Conservation (phyloP, 2,329 filamentous ascomycete genomes). For the Mycosphaerella arachidis region DNA sequence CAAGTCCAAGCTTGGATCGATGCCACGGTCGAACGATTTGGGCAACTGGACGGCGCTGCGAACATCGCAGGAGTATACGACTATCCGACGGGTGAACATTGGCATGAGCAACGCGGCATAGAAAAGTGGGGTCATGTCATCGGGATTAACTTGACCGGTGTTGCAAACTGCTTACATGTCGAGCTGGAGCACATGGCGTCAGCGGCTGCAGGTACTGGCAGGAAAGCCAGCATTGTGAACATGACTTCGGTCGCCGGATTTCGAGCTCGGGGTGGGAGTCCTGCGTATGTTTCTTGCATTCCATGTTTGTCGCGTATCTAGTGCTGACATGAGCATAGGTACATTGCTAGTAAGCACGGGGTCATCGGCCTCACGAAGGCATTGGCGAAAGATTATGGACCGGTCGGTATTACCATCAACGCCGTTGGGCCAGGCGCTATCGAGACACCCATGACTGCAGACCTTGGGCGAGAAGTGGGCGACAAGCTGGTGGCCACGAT, state of each 20-base stretch:
- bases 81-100: not conserved
- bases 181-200: constrained; percentile 32
- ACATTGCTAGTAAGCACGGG: constrained; percentile 17
- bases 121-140: constrained; percentile 29
- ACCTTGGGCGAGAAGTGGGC: not conserved
- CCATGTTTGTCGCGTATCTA: not conserved
- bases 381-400: constrained; percentile 16
- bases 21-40: constrained; percentile 29
- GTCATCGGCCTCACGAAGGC: constrained; percentile 18
- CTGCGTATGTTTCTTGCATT: not conserved
- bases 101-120: constrained; percentile 13
- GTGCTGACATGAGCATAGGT: not conserved
- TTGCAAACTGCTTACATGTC: constrained; percentile 48
- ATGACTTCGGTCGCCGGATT: not conserved
- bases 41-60: constrained; percentile 35
- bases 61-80: constrained; percentile 36
- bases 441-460: constrained; percentile 34
- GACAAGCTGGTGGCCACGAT: not conserved
- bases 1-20: constrained; percentile 28
- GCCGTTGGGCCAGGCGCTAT: constrained; percentile 22
- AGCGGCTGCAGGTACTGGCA: not conserved
- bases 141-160: constrained; percentile 29
- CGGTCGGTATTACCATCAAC: constrained; percentile 21
- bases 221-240: not conserved
- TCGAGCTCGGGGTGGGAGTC: not conserved